phyloP scores from a whole-genome alignment of 2,329 filamentous ascomycete species.

The Metarhizium anisopliae region DNA sequence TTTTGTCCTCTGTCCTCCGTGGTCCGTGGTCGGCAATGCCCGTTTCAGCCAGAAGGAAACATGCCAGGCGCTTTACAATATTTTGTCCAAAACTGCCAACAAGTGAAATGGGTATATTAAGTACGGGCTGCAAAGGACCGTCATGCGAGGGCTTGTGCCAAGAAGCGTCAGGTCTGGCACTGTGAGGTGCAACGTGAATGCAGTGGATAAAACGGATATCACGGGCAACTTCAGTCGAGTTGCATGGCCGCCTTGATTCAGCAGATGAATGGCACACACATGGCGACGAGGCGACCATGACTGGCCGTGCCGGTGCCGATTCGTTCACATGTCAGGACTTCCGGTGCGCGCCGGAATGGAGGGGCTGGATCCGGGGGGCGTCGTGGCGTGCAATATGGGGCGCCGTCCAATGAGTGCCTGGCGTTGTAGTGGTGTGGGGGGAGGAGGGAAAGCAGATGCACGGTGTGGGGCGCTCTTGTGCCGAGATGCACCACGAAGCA shows the following conservation, averaged over 20 bases:
- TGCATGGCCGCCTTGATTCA: neutral
- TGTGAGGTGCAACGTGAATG: neutral
- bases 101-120: no score
- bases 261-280: neutral
- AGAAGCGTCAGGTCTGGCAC: neutral
- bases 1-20: neutral
- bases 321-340: constrained; percentile 21
- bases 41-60: neutral
- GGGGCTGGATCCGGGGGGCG: no score
- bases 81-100: no score
- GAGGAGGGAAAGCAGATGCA: constrained; percentile 11
- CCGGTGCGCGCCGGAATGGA: constrained; percentile 19
- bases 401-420: no score
- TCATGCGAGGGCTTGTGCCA: neutral
- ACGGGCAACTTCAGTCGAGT: neutral
- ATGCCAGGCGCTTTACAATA: no score
- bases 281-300: neutral
- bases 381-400: no score
- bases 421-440: neutral
- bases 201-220: neutral
- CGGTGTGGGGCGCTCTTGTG: no score
- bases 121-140: no score
- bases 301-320: constrained; percentile 4
- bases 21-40: neutral
- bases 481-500: no score